Percentiles rank a stretch among this genome's conserved stretches.
phyloP scores from a whole-genome alignment of 352 stramenopile species.

The Globisporangium paroecandrum region DNA sequence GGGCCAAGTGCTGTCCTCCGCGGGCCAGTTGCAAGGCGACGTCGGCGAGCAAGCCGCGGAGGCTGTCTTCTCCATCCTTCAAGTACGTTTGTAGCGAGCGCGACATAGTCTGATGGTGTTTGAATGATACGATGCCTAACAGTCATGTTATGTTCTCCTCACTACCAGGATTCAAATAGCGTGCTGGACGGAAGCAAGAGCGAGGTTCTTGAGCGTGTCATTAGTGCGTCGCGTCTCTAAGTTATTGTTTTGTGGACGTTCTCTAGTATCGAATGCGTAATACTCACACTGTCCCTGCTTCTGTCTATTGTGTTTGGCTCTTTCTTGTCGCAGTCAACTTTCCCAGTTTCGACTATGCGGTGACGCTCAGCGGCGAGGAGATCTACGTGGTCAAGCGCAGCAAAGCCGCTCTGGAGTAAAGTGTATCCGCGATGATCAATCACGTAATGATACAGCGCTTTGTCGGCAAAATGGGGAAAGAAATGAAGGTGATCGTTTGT shows the following conservation, averaged over 20 bases:
- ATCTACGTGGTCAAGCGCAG: slow-evolving; percentile 77
- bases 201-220: slow-evolving; percentile 64
- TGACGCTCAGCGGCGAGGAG: slow-evolving; percentile 59
- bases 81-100: slow-evolving; percentile 20
- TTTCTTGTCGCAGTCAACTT: slow-evolving; percentile 46
- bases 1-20: slow-evolving; percentile 58
- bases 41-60: slow-evolving; percentile 51
- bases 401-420: slow-evolving; percentile 15
- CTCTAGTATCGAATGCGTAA: neutral
- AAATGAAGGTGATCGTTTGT: slow-evolving; percentile 8
- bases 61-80: slow-evolving; percentile 64
- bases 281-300: neutral
- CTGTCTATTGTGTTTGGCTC: neutral
- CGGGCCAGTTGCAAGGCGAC: slow-evolving; percentile 51
- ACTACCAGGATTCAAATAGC: slow-evolving; percentile 44
- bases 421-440: neutral
- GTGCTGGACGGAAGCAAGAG: slow-evolving; percentile 50
- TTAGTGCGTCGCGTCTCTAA: slow-evolving; percentile 28
- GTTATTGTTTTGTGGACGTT: neutral
- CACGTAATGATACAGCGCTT: neutral
- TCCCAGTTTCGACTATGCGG: slow-evolving; percentile 58
- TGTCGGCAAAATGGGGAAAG: neutral
- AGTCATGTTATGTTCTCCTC: neutral
- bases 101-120: neutral
- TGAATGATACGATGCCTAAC: neutral